These are phyloP conservation scores for Xylaria arbuscula DNA, from an alignment of 2,329 filamentous ascomycete genomes.

Conservation along the genomic window DNA sequence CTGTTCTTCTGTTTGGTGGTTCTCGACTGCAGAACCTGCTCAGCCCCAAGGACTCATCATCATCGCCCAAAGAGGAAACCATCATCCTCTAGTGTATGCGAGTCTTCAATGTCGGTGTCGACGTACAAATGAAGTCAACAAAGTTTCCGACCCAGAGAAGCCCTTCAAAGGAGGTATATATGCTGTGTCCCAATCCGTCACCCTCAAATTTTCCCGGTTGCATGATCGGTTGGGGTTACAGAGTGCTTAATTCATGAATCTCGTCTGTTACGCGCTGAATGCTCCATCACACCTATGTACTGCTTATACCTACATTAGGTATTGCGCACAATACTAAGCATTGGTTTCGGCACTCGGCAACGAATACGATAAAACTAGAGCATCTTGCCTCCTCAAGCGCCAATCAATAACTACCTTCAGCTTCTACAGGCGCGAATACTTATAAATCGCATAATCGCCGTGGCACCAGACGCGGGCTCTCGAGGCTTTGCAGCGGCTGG, in stretches of 20 bases:
- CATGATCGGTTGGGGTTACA: neutral
- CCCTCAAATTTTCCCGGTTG: neutral
- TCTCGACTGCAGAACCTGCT: conserved; percentile 29
- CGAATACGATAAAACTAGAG: conserved; percentile 2
- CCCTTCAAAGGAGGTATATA: conserved; percentile 15
- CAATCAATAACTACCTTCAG: conserved; percentile 1
- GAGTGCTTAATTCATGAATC: neutral
- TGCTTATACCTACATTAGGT: neutral
- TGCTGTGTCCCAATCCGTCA: neutral
- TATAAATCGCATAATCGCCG: conserved; percentile 12
- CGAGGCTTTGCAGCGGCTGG: conserved; percentile 13
- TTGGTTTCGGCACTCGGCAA: conserved; percentile 26
- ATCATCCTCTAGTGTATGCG: conserved; percentile 15
- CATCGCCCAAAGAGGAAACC: conserved; percentile 28
- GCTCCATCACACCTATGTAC: neutral
- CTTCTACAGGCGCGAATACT: conserved; percentile 9
- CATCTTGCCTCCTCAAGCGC: neutral
- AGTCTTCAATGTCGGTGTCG: conserved; percentile 3
- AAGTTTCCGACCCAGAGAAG: neutral
- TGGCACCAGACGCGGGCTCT: conserved; percentile 4
- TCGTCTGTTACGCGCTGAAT: conserved; percentile 7
- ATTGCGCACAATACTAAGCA: neutral
- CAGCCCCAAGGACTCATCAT: conserved; percentile 38
- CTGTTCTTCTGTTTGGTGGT: conserved; percentile 17
- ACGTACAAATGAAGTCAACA: conserved; percentile 2